These are phyloP conservation scores for Clonostachys rhizophaga DNA, from an alignment of 2,329 filamentous ascomycete genomes.

Conservation along the genomic window DNA sequence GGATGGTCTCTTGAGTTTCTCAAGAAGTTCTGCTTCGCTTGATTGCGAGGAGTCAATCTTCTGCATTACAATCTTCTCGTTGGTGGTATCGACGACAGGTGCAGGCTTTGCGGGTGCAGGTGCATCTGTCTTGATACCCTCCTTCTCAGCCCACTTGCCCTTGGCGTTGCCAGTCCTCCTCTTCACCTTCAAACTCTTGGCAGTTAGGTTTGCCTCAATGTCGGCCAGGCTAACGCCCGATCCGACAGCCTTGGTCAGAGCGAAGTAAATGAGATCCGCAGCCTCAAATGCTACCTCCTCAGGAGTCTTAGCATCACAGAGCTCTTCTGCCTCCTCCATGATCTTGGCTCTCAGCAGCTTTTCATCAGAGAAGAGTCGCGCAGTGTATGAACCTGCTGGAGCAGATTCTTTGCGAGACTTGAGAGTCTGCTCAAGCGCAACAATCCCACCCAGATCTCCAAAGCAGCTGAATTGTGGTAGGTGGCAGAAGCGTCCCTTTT, in stretches of 20 bases:
- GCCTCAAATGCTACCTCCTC: conserved; percentile 90
- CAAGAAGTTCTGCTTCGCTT: conserved; percentile 59
- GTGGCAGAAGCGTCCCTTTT: conserved; percentile 93
- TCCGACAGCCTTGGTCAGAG: conserved; percentile 80
- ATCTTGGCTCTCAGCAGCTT: conserved; percentile 92
- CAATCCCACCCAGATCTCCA: conserved; percentile 75
- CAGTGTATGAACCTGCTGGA: conserved; percentile 88
- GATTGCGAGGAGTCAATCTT: conserved; percentile 67
- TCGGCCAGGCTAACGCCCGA: conserved; percentile 83
- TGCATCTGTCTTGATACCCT: conserved; percentile 53
- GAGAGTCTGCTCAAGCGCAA: conserved; percentile 83
- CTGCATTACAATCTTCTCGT: conserved; percentile 73
- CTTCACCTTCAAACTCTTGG: conserved; percentile 94
- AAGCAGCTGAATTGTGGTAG: conserved; percentile 91
- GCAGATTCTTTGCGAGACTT: conserved; percentile 76
- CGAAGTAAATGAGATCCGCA: conserved; percentile 94
- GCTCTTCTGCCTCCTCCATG: conserved; percentile 95
- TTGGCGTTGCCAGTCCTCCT: conserved; percentile 91
- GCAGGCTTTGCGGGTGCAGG: conserved; percentile 26
- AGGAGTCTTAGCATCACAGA: conserved; percentile 79
- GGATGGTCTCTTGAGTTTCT: conserved; percentile 80
- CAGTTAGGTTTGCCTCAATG: conserved; percentile 86
- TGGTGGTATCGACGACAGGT: conserved; percentile 24
- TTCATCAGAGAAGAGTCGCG: conserved; percentile 84
- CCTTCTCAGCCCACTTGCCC: conserved; percentile 83